Evolutionary conservation across 2,329 filamentous ascomycete species (phyloP).

Genomic region (Emmonsia crescens): DNA sequence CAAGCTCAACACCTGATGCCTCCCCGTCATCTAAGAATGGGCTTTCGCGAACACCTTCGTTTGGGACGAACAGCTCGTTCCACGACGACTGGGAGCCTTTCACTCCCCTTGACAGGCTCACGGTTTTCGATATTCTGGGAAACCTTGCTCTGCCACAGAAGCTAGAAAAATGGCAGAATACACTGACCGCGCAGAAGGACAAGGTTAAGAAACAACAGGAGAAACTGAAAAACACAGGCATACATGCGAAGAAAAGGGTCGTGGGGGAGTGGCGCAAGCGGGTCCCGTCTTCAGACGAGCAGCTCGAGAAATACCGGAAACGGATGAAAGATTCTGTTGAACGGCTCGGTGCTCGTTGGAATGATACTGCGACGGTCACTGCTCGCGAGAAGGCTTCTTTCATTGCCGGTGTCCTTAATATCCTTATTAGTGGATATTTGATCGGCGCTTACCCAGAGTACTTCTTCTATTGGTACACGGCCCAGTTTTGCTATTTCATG

Average conservation of each 20-base stretch:
- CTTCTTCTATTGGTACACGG: constrained; percentile 89
- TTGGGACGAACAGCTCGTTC: constrained; percentile 74
- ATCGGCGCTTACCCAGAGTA: constrained; percentile 75
- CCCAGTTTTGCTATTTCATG: constrained; percentile 88
- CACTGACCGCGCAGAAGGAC: constrained; percentile 70
- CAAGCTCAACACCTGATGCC: constrained; percentile 35
- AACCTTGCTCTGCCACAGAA: constrained; percentile 83
- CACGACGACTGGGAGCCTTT: constrained; percentile 82
- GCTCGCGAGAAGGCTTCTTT: constrained; percentile 90
- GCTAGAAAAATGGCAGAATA: constrained; percentile 79
- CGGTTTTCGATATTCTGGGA: constrained; percentile 85
- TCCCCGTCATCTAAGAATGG: constrained; percentile 43
- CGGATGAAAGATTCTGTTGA: constrained; percentile 86
- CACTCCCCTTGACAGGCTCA: constrained; percentile 78
- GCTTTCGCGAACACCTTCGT: constrained; percentile 66
- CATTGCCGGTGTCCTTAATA: constrained; percentile 91
- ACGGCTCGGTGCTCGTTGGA: constrained; percentile 74
- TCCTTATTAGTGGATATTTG: constrained; percentile 91
- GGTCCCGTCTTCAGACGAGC: constrained; percentile 78
- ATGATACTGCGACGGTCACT: constrained; percentile 78
- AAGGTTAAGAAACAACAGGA: constrained; percentile 76
- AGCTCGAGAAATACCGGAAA: constrained; percentile 78
- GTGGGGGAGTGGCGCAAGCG: constrained; percentile 87
- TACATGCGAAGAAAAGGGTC: constrained; percentile 74
- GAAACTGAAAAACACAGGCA: constrained; percentile 62